Conservation (phyloP, 202 grass and related monocot genomes). For the Setaria viridis region DNA sequence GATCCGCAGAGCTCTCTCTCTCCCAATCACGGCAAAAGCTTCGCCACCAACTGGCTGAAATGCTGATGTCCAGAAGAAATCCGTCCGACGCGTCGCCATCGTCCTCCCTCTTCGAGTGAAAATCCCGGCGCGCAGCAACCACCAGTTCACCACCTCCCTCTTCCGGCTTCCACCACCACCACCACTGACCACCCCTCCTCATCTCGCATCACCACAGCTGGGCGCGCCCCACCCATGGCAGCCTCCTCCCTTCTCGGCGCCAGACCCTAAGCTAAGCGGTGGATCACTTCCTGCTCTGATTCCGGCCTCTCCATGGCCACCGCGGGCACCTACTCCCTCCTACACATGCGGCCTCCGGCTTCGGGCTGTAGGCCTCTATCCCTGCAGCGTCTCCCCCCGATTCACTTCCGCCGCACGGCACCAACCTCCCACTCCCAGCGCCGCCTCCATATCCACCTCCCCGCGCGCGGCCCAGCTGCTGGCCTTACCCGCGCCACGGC, state of each 20-base stretch:
- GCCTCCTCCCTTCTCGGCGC: constrained; percentile 8
- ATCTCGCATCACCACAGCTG: constrained; percentile 19
- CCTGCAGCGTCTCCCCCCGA: constrained; percentile 6
- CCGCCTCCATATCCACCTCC: constrained; percentile 16
- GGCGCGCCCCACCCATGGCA: constrained; percentile 38
- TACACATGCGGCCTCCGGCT: constrained; percentile 30
- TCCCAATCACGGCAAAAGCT: not conserved
- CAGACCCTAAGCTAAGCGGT: not conserved
- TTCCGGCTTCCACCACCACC: not conserved
- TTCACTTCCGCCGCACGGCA: not conserved
- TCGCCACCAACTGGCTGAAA: not conserved
- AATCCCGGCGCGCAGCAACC: constrained; percentile 33
- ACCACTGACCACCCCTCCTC: not conserved
- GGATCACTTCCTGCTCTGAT: not conserved
- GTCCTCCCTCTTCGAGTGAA: not conserved
- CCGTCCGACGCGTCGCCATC: constrained; percentile 1
- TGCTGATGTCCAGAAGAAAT: constrained; percentile 18
- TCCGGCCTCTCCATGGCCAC: constrained; percentile 38
- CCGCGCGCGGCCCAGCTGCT: not conserved
- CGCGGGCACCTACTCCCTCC: constrained; percentile 29
- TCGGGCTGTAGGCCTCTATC: constrained; percentile 30
- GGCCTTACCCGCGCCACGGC: constrained; percentile 29
- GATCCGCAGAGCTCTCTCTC: not conserved
- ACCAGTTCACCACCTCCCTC: constrained; percentile 22
- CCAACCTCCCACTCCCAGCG: not conserved